Evolutionary conservation across 495 filamentous ascomycete species (phyloP).

Genomic region (Podospora pseudoanserina): DNA sequence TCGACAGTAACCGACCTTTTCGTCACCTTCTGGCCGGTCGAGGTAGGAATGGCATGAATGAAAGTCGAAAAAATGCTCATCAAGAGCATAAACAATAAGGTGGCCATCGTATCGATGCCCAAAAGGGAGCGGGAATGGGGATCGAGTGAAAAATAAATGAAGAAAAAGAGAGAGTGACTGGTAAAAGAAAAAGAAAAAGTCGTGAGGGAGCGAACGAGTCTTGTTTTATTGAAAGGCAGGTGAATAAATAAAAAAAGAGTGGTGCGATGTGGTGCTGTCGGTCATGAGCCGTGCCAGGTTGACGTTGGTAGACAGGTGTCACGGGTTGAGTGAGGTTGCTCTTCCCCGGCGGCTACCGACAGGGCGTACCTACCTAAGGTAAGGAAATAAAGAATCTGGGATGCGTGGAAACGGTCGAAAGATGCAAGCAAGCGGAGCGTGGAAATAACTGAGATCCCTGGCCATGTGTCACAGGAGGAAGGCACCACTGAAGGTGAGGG

Average conservation of each 20-base stretch:
- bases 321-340: background rate
- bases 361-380: background rate
- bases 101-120: background rate
- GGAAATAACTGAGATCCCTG: background rate
- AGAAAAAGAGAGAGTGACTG: background rate
- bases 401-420: background rate
- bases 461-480: background rate
- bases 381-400: background rate
- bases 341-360: background rate
- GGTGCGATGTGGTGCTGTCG: background rate
- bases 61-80: background rate
- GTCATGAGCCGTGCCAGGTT: background rate
- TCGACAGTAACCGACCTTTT: conserved; percentile 14
- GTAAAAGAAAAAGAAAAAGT: background rate
- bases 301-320: background rate
- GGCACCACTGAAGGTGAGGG: background rate
- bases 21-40: background rate
- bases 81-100: background rate
- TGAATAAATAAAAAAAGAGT: background rate
- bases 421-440: background rate
- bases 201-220: background rate
- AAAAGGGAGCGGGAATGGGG: background rate
- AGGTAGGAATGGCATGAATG: background rate
- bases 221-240: background rate
- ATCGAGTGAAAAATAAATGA: background rate